Percentiles rank a stretch among this genome's conserved stretches.
Conservation (phyloP, 106 monocot genomes). For the Allium cepa region DNA sequence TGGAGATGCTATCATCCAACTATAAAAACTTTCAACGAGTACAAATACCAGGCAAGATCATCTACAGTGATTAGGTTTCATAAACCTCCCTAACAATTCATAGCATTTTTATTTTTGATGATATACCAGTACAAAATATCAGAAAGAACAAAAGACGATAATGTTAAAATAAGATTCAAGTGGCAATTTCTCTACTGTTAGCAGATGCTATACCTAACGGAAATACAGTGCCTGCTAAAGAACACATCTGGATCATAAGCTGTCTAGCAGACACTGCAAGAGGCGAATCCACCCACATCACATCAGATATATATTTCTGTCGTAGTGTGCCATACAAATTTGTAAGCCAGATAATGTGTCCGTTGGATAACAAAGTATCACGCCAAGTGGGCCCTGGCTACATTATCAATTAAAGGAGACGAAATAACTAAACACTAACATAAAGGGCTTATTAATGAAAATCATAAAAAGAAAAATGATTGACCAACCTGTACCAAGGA, state of each 20-base stretch:
- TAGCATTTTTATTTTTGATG: neutral
- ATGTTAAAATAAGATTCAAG: neutral
- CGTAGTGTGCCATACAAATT: slow-evolving; percentile 58
- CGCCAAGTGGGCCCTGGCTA: slow-evolving; percentile 89
- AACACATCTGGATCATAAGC: slow-evolving; percentile 90
- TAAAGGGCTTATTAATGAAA: too few relatives aligned
- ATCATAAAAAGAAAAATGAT: slow-evolving; percentile 1
- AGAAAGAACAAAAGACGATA: neutral
- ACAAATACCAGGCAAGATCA: neutral
- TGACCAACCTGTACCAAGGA: slow-evolving; percentile 62
- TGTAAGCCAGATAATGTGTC: slow-evolving; percentile 70
- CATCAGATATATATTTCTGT: slow-evolving; percentile 56
- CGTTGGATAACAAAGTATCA: slow-evolving; percentile 75
- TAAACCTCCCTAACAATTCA: neutral
- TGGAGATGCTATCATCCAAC: too few relatives aligned
- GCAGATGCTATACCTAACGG: slow-evolving; percentile 45
- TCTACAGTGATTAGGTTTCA: neutral
- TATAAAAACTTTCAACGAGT: neutral
- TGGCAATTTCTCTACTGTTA: neutral
- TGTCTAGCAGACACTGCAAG: slow-evolving; percentile 79
- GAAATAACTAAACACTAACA: slow-evolving; percentile 6
- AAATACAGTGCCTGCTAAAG: slow-evolving; percentile 70
- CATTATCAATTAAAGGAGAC: slow-evolving; percentile 22
- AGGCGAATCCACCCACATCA: slow-evolving; percentile 85
- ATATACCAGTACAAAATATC: slow-evolving; percentile 1